A percentile compares a stretch with the other conserved stretches of the same genome.
Conservation (phyloP, 192 early-diverging fungal genomes). For the Borealophlyctis nickersoniae region DNA sequence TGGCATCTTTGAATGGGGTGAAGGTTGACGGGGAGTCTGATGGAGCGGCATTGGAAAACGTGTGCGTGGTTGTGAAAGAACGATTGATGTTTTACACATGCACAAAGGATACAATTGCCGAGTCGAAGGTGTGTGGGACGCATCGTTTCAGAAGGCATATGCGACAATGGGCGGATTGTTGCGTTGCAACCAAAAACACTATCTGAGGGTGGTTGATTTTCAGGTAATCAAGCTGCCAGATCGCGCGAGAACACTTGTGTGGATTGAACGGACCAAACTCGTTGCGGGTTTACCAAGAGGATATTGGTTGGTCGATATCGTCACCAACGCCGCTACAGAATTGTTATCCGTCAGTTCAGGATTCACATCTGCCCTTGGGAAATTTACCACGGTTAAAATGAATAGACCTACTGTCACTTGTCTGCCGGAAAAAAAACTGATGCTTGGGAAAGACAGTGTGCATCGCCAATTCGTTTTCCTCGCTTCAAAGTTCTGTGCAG, state of each 20-base stretch:
- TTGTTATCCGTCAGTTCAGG: slow-evolving; percentile 41
- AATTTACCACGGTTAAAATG: slow-evolving; percentile 16
- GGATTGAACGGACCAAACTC: slow-evolving; percentile 69
- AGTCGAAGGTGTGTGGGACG: no score
- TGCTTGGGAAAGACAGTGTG: slow-evolving; percentile 33
- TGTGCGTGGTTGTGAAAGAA: slow-evolving; percentile 66
- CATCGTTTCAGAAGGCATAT: no score
- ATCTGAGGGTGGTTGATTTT: background rate
- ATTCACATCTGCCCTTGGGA: slow-evolving; percentile 23
- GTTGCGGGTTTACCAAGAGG: slow-evolving; percentile 38
- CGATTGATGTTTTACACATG: no score
- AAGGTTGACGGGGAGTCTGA: no score
- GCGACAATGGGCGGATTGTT: no score
- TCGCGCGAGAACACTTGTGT: slow-evolving; percentile 69
- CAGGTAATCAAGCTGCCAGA: slow-evolving; percentile 72
- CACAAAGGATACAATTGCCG: no score
- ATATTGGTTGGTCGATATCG: slow-evolving; percentile 58
- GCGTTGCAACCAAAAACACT: no score
- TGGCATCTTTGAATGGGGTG: no score
- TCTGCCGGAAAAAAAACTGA: slow-evolving; percentile 23
- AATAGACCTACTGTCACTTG: slow-evolving; percentile 11
- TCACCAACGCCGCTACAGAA: slow-evolving; percentile 51
- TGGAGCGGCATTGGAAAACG: background rate
- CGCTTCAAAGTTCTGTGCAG: no score
- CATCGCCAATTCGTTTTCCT: background rate